phyloP scores from a whole-genome alignment of 441 rosid species.

The Arabidopsis hybrid region DNA sequence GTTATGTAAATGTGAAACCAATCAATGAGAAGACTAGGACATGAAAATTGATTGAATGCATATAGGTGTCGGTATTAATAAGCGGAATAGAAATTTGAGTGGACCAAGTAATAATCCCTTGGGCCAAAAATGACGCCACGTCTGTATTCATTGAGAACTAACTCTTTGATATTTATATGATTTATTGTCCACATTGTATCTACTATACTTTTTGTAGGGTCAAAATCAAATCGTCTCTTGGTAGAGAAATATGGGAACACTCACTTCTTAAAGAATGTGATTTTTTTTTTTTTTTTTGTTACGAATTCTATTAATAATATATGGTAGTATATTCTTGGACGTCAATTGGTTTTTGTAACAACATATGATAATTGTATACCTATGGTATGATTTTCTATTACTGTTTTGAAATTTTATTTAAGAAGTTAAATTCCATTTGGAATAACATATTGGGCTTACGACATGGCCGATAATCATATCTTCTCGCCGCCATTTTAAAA shows the following conservation, averaged over 20 bases:
- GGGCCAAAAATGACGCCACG: slow-evolving; percentile 28
- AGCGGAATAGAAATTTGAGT: neutral
- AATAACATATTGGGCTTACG: too few relatives aligned
- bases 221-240: too few relatives aligned
- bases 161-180: neutral
- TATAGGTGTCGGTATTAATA: slow-evolving; percentile 19
- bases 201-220: neutral
- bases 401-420: too few relatives aligned
- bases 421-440: too few relatives aligned
- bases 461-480: too few relatives aligned
- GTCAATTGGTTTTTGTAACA: too few relatives aligned
- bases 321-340: neutral
- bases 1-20: neutral
- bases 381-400: too few relatives aligned
- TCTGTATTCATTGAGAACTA: neutral
- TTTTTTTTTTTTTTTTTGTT: too few relatives aligned
- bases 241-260: too few relatives aligned
- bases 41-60: slow-evolving; percentile 14
- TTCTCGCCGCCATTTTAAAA: too few relatives aligned
- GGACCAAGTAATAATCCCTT: slow-evolving; percentile 21
- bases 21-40: slow-evolving; percentile 21
- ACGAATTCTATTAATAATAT: too few relatives aligned
- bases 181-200: neutral
- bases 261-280: neutral
- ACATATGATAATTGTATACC: too few relatives aligned